A percentile compares a stretch with the other conserved stretches of the same genome.
Evolutionary conservation across 163 green algal species (phyloP).

Genomic region (Scenedesmus sp.): DNA sequence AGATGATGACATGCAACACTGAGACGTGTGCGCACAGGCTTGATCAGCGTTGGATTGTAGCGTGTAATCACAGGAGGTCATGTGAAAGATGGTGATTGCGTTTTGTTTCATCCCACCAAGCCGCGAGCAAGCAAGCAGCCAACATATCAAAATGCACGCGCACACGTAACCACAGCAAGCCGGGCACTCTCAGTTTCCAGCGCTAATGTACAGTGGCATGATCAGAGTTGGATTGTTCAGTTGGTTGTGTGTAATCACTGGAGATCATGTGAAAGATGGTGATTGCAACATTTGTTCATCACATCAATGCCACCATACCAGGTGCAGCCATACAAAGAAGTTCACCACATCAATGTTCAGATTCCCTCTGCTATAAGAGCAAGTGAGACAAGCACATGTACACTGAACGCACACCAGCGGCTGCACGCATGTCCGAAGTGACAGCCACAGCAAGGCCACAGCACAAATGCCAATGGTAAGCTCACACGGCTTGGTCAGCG

Average conservation of each 20-base stretch:
- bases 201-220: conserved; percentile 6
- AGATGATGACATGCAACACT: not conserved
- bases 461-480: not conserved
- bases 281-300: conserved; percentile 57
- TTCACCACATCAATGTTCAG: no score
- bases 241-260: conserved; percentile 52
- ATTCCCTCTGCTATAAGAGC: no score
- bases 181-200: not conserved
- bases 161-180: not conserved
- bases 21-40: no score
- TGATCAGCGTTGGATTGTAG: conserved; percentile 50
- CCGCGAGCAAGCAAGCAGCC: not conserved
- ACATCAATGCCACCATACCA: not conserved
- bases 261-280: conserved; percentile 64
- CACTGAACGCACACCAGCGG: no score
- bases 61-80: conserved; percentile 57
- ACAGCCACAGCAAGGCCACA: no score
- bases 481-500: not conserved
- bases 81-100: conserved; percentile 65
- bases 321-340: no score
- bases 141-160: not conserved
- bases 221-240: conserved; percentile 53
- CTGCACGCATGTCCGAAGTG: no score
- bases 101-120: conserved; percentile 47
- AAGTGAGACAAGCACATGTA: not conserved